These are phyloP conservation scores for Cucurbita pepo DNA, from an alignment of 306 rosid species.

Conservation along the genomic window DNA sequence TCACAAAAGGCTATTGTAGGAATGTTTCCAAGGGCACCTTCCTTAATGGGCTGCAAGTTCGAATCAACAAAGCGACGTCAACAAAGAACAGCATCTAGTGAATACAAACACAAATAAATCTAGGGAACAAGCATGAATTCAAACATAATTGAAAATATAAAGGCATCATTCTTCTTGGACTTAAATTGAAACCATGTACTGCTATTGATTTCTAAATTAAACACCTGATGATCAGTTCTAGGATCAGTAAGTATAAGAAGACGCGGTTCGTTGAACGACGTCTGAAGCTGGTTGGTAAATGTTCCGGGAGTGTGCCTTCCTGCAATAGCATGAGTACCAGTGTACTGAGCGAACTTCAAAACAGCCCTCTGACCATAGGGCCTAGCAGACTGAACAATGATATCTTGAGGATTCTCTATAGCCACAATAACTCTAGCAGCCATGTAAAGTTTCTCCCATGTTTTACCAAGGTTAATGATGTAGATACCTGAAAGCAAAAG, in stretches of 20 bases:
- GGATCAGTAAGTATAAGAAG: constrained; percentile 85
- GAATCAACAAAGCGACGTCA: neutral
- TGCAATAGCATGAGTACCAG: constrained; percentile 83
- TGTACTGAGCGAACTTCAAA: constrained; percentile 76
- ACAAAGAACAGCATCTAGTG: neutral
- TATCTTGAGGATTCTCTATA: constrained; percentile 78
- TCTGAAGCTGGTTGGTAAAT: constrained; percentile 74
- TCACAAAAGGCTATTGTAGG: constrained; percentile 91
- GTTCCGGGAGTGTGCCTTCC: constrained; percentile 97
- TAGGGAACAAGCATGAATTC: neutral
- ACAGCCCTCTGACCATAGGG: constrained; percentile 94
- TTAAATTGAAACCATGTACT: neutral
- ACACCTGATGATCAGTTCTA: constrained; percentile 85
- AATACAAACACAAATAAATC: neutral
- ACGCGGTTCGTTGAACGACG: constrained; percentile 79
- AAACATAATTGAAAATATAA: neutral
- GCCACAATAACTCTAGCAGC: constrained; percentile 80
- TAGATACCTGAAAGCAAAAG: constrained; percentile 36
- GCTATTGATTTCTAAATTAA: neutral
- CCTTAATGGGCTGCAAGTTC: constrained; percentile 68
- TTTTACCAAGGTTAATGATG: constrained; percentile 67
- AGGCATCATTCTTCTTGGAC: neutral
- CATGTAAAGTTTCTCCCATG: constrained; percentile 77
- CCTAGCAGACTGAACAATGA: constrained; percentile 80
- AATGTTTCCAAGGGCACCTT: constrained; percentile 77